phyloP scores from a whole-genome alignment of 1,139 yeast species.

The Hyphopichia buzzinii region DNA sequence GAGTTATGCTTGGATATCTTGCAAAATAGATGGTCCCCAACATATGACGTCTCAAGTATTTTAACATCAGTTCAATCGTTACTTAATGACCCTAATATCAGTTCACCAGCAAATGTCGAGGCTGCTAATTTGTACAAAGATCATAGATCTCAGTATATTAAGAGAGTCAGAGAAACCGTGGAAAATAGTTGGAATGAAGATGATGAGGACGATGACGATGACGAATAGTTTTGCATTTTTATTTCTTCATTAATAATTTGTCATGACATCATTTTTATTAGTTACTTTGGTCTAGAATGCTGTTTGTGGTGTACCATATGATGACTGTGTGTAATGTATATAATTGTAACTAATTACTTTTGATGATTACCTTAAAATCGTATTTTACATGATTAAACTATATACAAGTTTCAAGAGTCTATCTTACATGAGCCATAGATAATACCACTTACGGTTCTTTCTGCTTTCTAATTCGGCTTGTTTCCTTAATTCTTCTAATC shows the following conservation, averaged over 20 bases:
- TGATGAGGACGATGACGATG: constrained; percentile 62
- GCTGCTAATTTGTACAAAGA: constrained; percentile 96
- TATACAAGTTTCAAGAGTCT: background rate
- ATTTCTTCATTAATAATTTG: too few species aligned
- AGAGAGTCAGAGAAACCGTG: constrained; percentile 90
- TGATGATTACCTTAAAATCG: too few species aligned
- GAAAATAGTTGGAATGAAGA: constrained; percentile 82
- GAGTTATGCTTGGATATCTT: constrained; percentile 93
- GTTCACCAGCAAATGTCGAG: constrained; percentile 97
- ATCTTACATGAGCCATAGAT: constrained; percentile 19
- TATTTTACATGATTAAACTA: too few species aligned
- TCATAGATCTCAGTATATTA: constrained; percentile 88
- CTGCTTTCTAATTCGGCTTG: constrained; percentile 9
- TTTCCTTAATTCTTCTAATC: constrained; percentile 7
- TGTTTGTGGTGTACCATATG: background rate
- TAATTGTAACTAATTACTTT: background rate
- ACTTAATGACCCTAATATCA: constrained; percentile 92
- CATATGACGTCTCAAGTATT: constrained; percentile 97
- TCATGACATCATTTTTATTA: too few species aligned
- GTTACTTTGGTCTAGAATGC: too few species aligned
- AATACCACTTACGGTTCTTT: constrained; percentile 24
- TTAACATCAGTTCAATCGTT: constrained; percentile 84
- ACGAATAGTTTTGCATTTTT: constrained; percentile 29
- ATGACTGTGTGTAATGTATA: background rate
- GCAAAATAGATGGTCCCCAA: constrained; percentile 98